Conservation (phyloP, 169 alveolate species). For the Eimeria acervulina region DNA sequence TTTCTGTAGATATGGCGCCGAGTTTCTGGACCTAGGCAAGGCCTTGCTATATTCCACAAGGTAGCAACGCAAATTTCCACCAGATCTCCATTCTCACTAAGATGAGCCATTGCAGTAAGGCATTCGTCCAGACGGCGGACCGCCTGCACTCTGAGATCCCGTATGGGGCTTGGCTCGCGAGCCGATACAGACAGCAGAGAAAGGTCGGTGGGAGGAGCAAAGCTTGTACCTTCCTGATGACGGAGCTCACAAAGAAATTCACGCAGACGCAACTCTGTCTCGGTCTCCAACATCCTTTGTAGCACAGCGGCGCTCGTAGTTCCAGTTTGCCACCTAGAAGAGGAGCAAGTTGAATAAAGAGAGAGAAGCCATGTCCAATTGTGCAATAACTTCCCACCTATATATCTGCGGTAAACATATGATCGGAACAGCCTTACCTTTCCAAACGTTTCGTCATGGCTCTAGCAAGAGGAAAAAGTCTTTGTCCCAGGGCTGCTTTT, state of each 20-base stretch:
- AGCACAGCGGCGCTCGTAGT: slow-evolving; percentile 55
- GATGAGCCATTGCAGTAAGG: slow-evolving; percentile 67
- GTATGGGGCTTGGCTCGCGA: slow-evolving; percentile 57
- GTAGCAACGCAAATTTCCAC: slow-evolving; percentile 65
- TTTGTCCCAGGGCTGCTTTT: slow-evolving; percentile 49
- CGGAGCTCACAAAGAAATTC: slow-evolving; percentile 66
- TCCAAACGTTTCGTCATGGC: slow-evolving; percentile 64
- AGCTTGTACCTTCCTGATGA: slow-evolving; percentile 31
- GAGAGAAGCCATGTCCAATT: not conserved
- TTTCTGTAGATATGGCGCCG: slow-evolving; percentile 57
- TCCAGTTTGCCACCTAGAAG: slow-evolving; percentile 71
- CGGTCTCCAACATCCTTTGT: slow-evolving; percentile 54
- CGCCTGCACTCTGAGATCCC: slow-evolving; percentile 65
- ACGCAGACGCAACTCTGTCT: slow-evolving; percentile 64
- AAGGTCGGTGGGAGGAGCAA: slow-evolving; percentile 1
- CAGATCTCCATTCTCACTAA: slow-evolving; percentile 66
- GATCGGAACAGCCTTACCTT: slow-evolving; percentile 16
- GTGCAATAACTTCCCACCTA: not conserved
- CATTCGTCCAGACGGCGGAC: slow-evolving; percentile 71
- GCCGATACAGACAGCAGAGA: slow-evolving; percentile 27
- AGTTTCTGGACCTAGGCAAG: slow-evolving; percentile 58
- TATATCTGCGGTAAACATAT: not conserved
- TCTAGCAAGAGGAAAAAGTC: slow-evolving; percentile 55
- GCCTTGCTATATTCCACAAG: slow-evolving; percentile 75
- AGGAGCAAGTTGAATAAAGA: not conserved